phyloP scores from a whole-genome alignment of 1,139 yeast species.

The Pichia terricola region DNA sequence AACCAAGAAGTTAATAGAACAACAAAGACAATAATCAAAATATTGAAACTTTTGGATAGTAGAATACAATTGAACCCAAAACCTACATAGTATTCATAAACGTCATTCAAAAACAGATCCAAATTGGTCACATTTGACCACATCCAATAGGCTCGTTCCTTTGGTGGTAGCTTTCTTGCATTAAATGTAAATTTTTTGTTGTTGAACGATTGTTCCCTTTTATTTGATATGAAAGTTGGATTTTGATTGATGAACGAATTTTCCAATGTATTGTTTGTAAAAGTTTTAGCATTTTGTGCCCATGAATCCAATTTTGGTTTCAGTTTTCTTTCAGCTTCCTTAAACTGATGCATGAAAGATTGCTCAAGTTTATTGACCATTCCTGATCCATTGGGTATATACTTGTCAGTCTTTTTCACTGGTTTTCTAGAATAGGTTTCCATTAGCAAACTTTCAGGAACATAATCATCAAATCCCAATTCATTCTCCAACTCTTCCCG shows the following conservation, averaged over 20 bases:
- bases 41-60: conserved; percentile 52
- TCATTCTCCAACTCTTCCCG: conserved; percentile 15
- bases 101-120: conserved; percentile 75
- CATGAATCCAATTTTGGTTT: conserved; percentile 15
- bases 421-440: conserved; percentile 8
- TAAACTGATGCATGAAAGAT: conserved; percentile 13
- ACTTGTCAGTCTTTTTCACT: neutral
- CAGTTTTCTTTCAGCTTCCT: conserved; percentile 13
- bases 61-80: conserved; percentile 77
- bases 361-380: conserved; percentile 9
- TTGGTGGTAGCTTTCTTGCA: conserved; percentile 30
- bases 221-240: conserved; percentile 9
- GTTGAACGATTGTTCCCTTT: neutral
- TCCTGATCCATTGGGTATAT: neutral
- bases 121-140: conserved; percentile 95
- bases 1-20: conserved; percentile 70
- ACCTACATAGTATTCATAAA: conserved; percentile 76
- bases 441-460: conserved; percentile 23
- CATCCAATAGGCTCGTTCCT: conserved; percentile 80
- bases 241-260: conserved; percentile 14
- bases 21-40: conserved; percentile 67
- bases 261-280: conserved; percentile 23
- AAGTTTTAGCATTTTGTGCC: conserved; percentile 18
- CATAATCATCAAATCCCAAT: conserved; percentile 10
- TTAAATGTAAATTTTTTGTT: neutral